A percentile compares a stretch with the other conserved stretches of the same genome.
phyloP scores from a whole-genome alignment of 441 rosid species.

The Theobroma grandiflorum region DNA sequence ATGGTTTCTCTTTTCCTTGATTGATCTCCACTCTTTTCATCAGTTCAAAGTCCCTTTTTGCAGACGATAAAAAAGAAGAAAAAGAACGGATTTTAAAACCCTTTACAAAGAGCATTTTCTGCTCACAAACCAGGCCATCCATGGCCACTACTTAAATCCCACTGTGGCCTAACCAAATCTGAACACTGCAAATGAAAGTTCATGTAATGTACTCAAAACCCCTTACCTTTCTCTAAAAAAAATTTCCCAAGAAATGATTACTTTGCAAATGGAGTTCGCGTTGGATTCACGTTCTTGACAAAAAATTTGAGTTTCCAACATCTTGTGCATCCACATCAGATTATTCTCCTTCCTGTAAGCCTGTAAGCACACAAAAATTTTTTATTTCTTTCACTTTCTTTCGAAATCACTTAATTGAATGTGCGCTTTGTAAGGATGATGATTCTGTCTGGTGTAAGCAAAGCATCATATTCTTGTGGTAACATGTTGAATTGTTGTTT shows the following conservation, averaged over 20 bases:
- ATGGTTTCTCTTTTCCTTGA: background rate
- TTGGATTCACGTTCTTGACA: slow-evolving; percentile 51
- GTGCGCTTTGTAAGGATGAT: slow-evolving; percentile 27
- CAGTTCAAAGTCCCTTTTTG: background rate
- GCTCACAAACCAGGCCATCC: background rate
- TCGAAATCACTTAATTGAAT: background rate
- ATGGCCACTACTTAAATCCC: background rate
- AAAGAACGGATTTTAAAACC: background rate
- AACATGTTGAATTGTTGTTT: background rate
- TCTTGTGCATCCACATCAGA: slow-evolving; percentile 39
- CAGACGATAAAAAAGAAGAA: background rate
- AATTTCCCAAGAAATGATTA: background rate
- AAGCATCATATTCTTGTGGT: slow-evolving; percentile 41
- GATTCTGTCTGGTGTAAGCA: slow-evolving; percentile 32
- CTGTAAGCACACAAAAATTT: background rate
- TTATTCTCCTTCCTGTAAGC: background rate
- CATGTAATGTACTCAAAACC: background rate
- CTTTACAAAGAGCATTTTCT: background rate
- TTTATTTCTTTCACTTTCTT: slow-evolving; percentile 13
- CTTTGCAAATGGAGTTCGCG: slow-evolving; percentile 41
- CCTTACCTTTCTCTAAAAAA: background rate
- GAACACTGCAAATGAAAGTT: background rate
- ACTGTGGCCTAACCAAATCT: background rate
- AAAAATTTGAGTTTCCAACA: slow-evolving; percentile 33
- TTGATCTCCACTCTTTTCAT: background rate